Conservation (phyloP, 1,284 basidiomycete species). For the Austroboletus novae-zelandiae region DNA sequence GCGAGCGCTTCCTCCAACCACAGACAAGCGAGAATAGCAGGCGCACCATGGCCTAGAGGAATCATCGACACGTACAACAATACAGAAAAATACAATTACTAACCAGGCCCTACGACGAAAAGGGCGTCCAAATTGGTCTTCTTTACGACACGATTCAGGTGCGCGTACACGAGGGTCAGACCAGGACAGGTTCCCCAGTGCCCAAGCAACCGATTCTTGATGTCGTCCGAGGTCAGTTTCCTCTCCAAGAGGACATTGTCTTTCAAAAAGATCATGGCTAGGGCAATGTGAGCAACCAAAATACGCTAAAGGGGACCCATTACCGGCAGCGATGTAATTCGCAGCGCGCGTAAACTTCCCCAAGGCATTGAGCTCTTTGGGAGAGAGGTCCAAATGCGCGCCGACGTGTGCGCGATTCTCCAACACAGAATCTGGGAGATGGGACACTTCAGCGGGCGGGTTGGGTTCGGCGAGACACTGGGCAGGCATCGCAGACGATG, state of each 20-base stretch:
- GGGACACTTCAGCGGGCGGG: conserved; percentile 61
- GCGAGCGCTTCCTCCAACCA: conserved; percentile 82
- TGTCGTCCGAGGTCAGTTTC: conserved; percentile 58
- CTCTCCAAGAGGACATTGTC: conserved; percentile 69
- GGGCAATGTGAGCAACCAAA: neutral
- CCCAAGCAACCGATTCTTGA: conserved; percentile 77
- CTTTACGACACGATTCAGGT: conserved; percentile 73
- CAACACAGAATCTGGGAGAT: conserved; percentile 51
- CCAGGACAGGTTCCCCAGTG: conserved; percentile 82
- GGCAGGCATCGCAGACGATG: conserved; percentile 46
- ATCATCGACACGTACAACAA: neutral
- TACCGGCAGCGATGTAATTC: conserved; percentile 65
- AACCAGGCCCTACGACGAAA: conserved; percentile 71
- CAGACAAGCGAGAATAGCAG: conserved; percentile 74
- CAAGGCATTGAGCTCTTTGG: conserved; percentile 50
- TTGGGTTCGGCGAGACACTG: conserved; percentile 56
- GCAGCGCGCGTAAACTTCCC: conserved; percentile 57
- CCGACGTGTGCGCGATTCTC: conserved; percentile 44
- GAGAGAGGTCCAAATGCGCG: conserved; percentile 42
- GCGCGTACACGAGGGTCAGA: conserved; percentile 75
- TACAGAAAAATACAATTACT: neutral
- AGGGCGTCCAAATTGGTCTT: conserved; percentile 60
- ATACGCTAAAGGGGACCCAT: neutral
- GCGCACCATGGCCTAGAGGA: conserved; percentile 69
- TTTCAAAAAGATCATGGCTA: conserved; percentile 81